Evolutionary conservation across 352 stramenopile species (phyloP).

Genomic region (Globisporangium acanthophoron): DNA sequence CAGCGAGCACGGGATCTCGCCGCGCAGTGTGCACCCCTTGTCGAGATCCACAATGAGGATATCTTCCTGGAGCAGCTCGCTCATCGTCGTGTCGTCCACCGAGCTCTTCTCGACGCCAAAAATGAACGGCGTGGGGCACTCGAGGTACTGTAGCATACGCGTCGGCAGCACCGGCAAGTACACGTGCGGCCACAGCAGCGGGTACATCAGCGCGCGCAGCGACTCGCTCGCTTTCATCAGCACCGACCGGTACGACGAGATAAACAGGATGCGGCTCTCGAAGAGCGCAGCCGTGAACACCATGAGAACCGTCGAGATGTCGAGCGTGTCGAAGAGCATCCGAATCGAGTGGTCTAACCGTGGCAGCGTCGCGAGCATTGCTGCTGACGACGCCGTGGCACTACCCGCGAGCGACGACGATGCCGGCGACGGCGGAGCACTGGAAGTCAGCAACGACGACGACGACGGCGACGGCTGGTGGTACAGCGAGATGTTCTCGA

Average conservation of each 20-base stretch:
- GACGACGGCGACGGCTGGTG: slow-evolving; percentile 27
- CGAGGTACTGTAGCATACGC: slow-evolving; percentile 77
- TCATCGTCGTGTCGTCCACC: slow-evolving; percentile 47
- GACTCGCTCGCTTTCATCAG: slow-evolving; percentile 79
- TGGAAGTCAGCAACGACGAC: slow-evolving; percentile 1
- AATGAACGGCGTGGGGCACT: slow-evolving; percentile 84
- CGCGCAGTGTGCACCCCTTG: slow-evolving; percentile 47
- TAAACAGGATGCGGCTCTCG: slow-evolving; percentile 76
- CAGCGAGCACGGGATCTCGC: slow-evolving; percentile 45
- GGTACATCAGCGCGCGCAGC: slow-evolving; percentile 78
- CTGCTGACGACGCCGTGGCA: slow-evolving; percentile 20
- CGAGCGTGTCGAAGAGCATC: slow-evolving; percentile 75
- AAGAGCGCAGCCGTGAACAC: slow-evolving; percentile 76
- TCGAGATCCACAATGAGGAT: slow-evolving; percentile 73
- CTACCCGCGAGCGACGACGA: slow-evolving; percentile 14
- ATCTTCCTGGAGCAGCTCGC: slow-evolving; percentile 47
- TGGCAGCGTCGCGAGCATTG: slow-evolving; percentile 44
- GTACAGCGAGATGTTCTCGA: slow-evolving; percentile 55
- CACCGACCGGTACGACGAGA: slow-evolving; percentile 77
- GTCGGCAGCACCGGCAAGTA: slow-evolving; percentile 78
- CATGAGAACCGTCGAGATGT: slow-evolving; percentile 64
- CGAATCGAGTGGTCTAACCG: slow-evolving; percentile 71
- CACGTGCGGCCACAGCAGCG: slow-evolving; percentile 83
- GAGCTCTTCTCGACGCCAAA: slow-evolving; percentile 69
- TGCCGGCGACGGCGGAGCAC: slow-evolving; percentile 6